Evolutionary conservation across 2,329 filamentous ascomycete genomes (phyloP), one percentile per base, ranked within the genome.

Genomic region (Aspergillus calidoustus): DNA sequence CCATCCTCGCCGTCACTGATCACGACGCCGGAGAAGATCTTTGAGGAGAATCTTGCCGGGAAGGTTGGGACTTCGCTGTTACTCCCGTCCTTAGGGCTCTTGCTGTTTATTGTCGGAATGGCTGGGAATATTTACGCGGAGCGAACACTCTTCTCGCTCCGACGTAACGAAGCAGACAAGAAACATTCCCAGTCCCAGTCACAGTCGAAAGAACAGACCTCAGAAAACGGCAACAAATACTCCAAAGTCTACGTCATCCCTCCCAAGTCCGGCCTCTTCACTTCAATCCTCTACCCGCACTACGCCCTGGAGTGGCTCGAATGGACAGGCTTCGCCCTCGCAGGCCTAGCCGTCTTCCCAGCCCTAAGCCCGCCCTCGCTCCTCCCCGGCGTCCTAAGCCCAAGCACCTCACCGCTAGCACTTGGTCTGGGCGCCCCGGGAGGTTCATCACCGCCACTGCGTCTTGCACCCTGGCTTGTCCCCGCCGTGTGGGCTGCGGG

Each of bases 251-350:
- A 98, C 76, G 87, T 91, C 79, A 86, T 99, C 56, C 95, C 80
- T n/a, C 79, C 95, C 0, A 82, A 91, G 72, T 89, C 89, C 54
- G 93, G 93, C 0, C 79, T 97, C 54, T 99, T 98, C 79, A 83
- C 85, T 67, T 89, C 88, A 71, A 86, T 97, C 73, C 83, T 98
- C 62, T 97, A 90, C 76, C 93, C 95, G 67, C 95, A 99, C 76
- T 99, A 97, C 76, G 83, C 96, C n/a, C 91, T 89, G 73, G 95
- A 99, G 80, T 99, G 95, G 95, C 76, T 97, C 57, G 95, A 99
- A 82, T 99, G 95, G 95, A 77, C 85, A 3, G 95, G 95, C 0
- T 99, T 93, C 76, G 93, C 89, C 82, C 85, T 97, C 30, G 72
- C 78, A 11, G 80, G 77, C 9, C 74, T 74, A 0, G 69, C 75